A percentile compares a stretch with the other conserved stretches of the same genome.
phyloP scores from a whole-genome alignment of 2,329 filamentous ascomycete species.

The Monosporascus sp. region DNA sequence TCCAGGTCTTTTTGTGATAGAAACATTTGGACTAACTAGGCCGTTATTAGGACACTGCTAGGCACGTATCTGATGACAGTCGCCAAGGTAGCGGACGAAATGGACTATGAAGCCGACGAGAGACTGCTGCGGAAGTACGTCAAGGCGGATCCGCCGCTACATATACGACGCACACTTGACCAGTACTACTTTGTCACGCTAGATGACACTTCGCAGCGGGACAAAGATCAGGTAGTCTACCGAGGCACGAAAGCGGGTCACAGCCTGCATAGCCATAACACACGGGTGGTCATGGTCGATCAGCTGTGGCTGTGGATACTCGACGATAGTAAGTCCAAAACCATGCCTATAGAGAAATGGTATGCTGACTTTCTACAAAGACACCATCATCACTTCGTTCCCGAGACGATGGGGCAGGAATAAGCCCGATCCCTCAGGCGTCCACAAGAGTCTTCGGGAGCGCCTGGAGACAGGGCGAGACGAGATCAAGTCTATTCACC shows the following conservation, averaged over 20 bases:
- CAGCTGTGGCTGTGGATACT: constrained; percentile 16
- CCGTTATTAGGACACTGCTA: not conserved
- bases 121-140: constrained; percentile 12
- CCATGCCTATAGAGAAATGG: not conserved
- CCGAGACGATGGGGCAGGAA: constrained; percentile 33
- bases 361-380: constrained; percentile 9
- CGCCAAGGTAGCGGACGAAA: constrained; percentile 13
- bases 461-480: constrained; percentile 9
- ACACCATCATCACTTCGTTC: constrained; percentile 34
- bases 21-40: not conserved
- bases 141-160: constrained; percentile 11
- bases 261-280: not conserved
- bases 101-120: constrained; percentile 17
- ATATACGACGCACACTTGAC: constrained; percentile 25
- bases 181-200: constrained; percentile 26
- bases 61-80: constrained; percentile 10
- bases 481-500: constrained; percentile 22
- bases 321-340: constrained; percentile 2
- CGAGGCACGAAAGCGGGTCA: constrained; percentile 5
- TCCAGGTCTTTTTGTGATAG: no score
- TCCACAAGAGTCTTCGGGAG: constrained; percentile 30
- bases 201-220: constrained; percentile 18
- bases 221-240: constrained; percentile 14
- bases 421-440: constrained; percentile 30
- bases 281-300: constrained; percentile 12